Evolutionary conservation across 2,329 filamentous ascomycete genomes (phyloP).

Genomic region (Stachybotrys echinatus): DNA sequence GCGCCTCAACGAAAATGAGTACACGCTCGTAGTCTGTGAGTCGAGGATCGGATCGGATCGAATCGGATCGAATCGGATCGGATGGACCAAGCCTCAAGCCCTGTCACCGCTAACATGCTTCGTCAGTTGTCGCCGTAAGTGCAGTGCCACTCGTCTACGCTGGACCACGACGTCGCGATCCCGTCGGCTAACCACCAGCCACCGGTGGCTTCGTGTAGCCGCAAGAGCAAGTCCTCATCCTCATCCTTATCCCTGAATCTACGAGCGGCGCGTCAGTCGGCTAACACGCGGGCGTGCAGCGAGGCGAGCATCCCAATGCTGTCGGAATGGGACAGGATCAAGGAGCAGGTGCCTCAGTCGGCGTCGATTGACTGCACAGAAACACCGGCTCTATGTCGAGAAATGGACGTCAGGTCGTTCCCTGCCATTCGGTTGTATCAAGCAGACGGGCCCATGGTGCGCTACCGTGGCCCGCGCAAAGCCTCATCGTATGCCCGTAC

Average conservation of each 20-base stretch:
- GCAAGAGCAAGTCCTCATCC: slow-evolving; percentile 5
- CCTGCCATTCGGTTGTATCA: slow-evolving; percentile 40
- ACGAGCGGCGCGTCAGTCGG: no score
- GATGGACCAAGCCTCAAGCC: no score
- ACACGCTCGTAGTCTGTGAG: slow-evolving; percentile 27
- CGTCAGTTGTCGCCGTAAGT: slow-evolving; percentile 11
- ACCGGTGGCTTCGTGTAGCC: slow-evolving; percentile 3
- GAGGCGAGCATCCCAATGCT: slow-evolving; percentile 8
- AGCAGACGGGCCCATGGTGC: slow-evolving; percentile 20
- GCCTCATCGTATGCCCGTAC: slow-evolving; percentile 23
- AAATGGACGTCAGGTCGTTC: slow-evolving; percentile 36
- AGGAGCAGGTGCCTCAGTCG: slow-evolving; percentile 11
- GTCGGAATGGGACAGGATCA: slow-evolving; percentile 11
- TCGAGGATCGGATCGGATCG: background rate
- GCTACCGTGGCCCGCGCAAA: slow-evolving; percentile 39
- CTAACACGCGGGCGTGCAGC: no score
- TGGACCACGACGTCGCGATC: background rate
- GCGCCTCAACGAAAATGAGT: slow-evolving; percentile 9
- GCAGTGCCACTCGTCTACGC: background rate
- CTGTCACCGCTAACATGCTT: background rate
- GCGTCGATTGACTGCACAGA: slow-evolving; percentile 34
- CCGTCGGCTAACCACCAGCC: background rate
- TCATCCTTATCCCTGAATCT: no score
- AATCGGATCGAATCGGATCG: background rate
- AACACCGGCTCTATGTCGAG: slow-evolving; percentile 29